Percentiles rank a stretch among this genome's conserved stretches.
Conservation (phyloP, 2,329 filamentous ascomycete genomes). For the Trichophaea hybrida region DNA sequence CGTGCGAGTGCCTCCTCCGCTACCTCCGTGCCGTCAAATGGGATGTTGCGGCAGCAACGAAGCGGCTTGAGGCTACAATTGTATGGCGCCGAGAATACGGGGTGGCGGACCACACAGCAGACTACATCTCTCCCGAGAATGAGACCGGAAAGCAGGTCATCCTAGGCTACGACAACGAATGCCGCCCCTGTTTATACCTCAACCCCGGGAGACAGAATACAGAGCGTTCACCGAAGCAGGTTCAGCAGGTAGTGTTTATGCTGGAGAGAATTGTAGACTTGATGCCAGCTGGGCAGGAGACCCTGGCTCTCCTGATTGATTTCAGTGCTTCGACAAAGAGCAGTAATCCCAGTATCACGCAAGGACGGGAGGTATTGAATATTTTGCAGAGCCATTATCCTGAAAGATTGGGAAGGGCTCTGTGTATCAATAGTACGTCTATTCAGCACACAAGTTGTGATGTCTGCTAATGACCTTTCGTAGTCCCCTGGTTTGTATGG, state of each 20-base stretch:
- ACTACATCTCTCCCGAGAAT: slow-evolving; percentile 86
- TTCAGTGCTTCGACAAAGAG: slow-evolving; percentile 68
- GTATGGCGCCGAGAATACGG: slow-evolving; percentile 87
- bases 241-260: slow-evolving; percentile 93
- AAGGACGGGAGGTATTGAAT: slow-evolving; percentile 68
- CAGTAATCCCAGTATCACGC: slow-evolving; percentile 59
- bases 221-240: slow-evolving; percentile 66
- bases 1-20: slow-evolving; percentile 76
- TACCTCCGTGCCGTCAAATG: slow-evolving; percentile 93
- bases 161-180: slow-evolving; percentile 71
- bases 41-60: slow-evolving; percentile 58
- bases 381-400: slow-evolving; percentile 95
- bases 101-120: slow-evolving; percentile 55
- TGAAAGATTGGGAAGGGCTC: slow-evolving; percentile 71
- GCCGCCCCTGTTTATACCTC: slow-evolving; percentile 79
- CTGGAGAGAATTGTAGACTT: slow-evolving; percentile 77
- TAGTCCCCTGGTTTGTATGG: slow-evolving; percentile 79
- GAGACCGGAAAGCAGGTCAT: slow-evolving; percentile 92
- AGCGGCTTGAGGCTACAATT: slow-evolving; percentile 66
- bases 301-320: slow-evolving; percentile 73
- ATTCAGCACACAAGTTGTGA: background rate
- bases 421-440: slow-evolving; percentile 69
- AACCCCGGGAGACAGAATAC: slow-evolving; percentile 88
- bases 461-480: slow-evolving; percentile 8
- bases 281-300: slow-evolving; percentile 77